These are phyloP conservation scores for Phytopythium chamaehyphon DNA, from an alignment of 352 stramenopile genomes.

Conservation along the genomic window DNA sequence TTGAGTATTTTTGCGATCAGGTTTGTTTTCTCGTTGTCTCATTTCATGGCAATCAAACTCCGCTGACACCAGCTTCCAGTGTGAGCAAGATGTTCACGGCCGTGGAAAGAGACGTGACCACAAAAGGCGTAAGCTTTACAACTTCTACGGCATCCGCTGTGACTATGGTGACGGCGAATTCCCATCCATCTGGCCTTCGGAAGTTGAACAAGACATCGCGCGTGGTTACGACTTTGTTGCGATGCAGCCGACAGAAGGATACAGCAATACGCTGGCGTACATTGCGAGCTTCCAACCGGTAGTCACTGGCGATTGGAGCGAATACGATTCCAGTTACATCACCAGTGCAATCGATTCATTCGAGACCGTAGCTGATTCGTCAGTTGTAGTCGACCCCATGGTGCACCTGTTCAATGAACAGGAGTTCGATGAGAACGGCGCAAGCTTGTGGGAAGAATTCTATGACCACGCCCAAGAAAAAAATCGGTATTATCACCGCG, in stretches of 20 bases:
- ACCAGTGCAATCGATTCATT: not conserved
- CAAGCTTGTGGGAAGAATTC: constrained; percentile 62
- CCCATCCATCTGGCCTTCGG: constrained; percentile 85
- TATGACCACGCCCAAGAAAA: constrained; percentile 54
- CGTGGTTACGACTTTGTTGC: constrained; percentile 67
- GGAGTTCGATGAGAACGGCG: constrained; percentile 46
- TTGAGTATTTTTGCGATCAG: constrained; percentile 89
- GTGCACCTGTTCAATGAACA: constrained; percentile 18
- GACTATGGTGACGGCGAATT: constrained; percentile 91
- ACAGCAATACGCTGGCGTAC: constrained; percentile 60
- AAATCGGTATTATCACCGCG: constrained; percentile 62
- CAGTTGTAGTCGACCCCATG: not conserved
- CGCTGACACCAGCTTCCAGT: constrained; percentile 23
- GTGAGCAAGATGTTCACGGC: constrained; percentile 79
- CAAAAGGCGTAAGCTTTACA: constrained; percentile 79
- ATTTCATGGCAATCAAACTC: not conserved
- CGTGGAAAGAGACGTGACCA: constrained; percentile 77
- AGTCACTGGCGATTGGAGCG: constrained; percentile 28
- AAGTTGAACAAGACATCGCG: constrained; percentile 75
- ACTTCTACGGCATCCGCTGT: constrained; percentile 89
- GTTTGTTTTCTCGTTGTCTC: constrained; percentile 12
- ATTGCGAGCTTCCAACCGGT: constrained; percentile 59
- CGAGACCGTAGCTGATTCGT: not conserved
- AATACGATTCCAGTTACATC: constrained; percentile 3
- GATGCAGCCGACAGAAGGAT: constrained; percentile 45